Evolutionary conservation across 345 rosid genomes (phyloP).

Genomic region (Dovyalis caffra): DNA sequence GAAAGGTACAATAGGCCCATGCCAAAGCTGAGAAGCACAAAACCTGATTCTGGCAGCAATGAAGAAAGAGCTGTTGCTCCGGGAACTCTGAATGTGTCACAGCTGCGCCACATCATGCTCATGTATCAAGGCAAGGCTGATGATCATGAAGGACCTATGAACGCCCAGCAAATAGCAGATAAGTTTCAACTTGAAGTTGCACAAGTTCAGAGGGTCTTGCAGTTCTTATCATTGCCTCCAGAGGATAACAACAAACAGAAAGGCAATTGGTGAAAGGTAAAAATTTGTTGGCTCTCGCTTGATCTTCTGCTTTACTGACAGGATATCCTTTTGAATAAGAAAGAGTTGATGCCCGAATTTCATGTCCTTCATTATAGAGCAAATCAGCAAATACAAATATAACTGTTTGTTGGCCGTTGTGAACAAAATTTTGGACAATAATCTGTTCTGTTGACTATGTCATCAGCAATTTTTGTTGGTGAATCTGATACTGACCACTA

Average conservation of each 20-base stretch:
- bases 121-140: conserved; percentile 79
- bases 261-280: not conserved
- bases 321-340: conserved; percentile 28
- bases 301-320: conserved; percentile 1
- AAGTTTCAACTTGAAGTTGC: conserved; percentile 56
- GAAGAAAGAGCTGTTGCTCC: conserved; percentile 64
- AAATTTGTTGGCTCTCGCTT: conserved; percentile 1
- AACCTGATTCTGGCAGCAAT: conserved; percentile 50
- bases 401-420: not conserved
- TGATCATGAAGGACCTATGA: conserved; percentile 63
- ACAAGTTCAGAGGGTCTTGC: conserved; percentile 58
- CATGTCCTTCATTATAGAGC: not conserved
- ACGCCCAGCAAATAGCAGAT: conserved; percentile 57
- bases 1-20: conserved; percentile 69
- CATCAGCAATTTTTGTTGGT: not conserved
- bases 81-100: conserved; percentile 71
- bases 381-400: not conserved
- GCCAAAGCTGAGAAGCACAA: conserved; percentile 80
- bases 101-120: conserved; percentile 71
- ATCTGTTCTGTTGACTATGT: not conserved
- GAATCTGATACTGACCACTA: not conserved
- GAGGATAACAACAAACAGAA: conserved; percentile 44
- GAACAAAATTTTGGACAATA: conserved; percentile 6
- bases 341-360: not conserved
- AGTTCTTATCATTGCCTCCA: conserved; percentile 64